phyloP scores from a whole-genome alignment of 1,139 yeast genomes.

The Eremothecium cymbalariae region DNA sequence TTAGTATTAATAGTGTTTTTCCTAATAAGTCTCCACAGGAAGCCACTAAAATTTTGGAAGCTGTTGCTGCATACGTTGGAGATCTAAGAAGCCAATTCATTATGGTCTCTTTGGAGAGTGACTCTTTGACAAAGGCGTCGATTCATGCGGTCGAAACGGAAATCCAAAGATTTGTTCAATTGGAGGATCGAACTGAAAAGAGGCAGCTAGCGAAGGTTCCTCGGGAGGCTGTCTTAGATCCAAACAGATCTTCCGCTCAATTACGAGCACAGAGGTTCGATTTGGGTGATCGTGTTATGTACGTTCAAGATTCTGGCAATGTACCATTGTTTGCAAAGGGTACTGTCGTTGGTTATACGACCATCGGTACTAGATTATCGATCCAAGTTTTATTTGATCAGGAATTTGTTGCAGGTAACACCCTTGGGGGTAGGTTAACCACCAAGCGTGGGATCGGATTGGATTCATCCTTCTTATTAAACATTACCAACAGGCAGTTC shows the following conservation, averaged over 20 bases:
- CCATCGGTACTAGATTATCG: constrained; percentile 47
- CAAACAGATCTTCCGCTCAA: constrained; percentile 62
- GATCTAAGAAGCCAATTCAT: constrained; percentile 47
- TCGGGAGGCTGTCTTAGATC: constrained; percentile 71
- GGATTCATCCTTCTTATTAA: constrained; percentile 75
- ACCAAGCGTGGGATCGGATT: constrained; percentile 79
- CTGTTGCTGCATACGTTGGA: constrained; percentile 51
- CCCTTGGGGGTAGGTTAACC: constrained; percentile 64
- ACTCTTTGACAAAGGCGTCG: constrained; percentile 62
- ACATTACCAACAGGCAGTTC: constrained; percentile 64
- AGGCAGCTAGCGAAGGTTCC: constrained; percentile 78
- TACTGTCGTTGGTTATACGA: constrained; percentile 75
- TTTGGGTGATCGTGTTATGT: constrained; percentile 84
- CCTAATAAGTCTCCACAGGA: constrained; percentile 33
- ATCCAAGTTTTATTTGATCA: constrained; percentile 73
- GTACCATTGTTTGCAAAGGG: constrained; percentile 86
- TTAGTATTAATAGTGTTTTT: constrained; percentile 37
- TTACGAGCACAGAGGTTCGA: constrained; percentile 69
- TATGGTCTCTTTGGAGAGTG: constrained; percentile 69
- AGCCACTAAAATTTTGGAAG: constrained; percentile 38
- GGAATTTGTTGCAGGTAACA: constrained; percentile 75
- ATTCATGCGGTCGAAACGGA: constrained; percentile 61
- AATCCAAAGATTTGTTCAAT: constrained; percentile 42
- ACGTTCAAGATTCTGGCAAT: constrained; percentile 80
- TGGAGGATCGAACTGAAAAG: constrained; percentile 37